Conservation (phyloP, 106 monocot genomes). For the Dioscorea alata region DNA sequence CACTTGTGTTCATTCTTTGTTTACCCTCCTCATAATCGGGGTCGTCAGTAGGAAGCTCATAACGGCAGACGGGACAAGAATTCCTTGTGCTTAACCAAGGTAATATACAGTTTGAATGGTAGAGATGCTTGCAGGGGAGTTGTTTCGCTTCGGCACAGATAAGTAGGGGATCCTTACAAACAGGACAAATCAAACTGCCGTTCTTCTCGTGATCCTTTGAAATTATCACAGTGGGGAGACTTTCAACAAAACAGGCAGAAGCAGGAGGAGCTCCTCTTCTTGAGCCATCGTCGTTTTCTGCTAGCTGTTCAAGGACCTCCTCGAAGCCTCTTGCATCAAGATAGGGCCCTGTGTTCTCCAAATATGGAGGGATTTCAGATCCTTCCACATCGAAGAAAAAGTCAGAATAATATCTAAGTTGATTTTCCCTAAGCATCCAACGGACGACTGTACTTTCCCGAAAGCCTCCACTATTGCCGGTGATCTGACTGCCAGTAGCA, state of each 20-base stretch:
- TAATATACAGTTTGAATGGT: constrained; percentile 69
- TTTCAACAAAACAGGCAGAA: constrained; percentile 33
- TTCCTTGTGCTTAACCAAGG: constrained; percentile 83
- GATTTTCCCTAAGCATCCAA: constrained; percentile 8
- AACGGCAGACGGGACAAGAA: constrained; percentile 90
- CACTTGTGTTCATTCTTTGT: constrained; percentile 5
- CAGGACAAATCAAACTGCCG: constrained; percentile 53
- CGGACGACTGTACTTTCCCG: constrained; percentile 20
- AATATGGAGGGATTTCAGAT: constrained; percentile 18
- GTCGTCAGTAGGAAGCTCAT: constrained; percentile 86
- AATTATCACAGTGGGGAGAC: constrained; percentile 55
- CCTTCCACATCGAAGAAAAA: constrained; percentile 32
- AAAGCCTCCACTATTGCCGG: constrained; percentile 10
- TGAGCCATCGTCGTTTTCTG: constrained; percentile 39
- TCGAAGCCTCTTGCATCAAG: constrained; percentile 63
- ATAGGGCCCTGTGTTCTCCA: constrained; percentile 42
- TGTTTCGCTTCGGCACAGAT: constrained; percentile 36
- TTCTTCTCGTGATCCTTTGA: constrained; percentile 53
- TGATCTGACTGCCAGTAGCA: constrained; percentile 17
- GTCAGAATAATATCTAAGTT: constrained; percentile 11
- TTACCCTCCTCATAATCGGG: constrained; percentile 63
- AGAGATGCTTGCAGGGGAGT: constrained; percentile 75
- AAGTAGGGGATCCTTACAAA: constrained; percentile 68
- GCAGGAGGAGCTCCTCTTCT: constrained; percentile 83
- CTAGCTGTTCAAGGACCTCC: constrained; percentile 71